Conservation (phyloP, 371 early-diverging fungal species). For the Mortierella sp. region DNA sequence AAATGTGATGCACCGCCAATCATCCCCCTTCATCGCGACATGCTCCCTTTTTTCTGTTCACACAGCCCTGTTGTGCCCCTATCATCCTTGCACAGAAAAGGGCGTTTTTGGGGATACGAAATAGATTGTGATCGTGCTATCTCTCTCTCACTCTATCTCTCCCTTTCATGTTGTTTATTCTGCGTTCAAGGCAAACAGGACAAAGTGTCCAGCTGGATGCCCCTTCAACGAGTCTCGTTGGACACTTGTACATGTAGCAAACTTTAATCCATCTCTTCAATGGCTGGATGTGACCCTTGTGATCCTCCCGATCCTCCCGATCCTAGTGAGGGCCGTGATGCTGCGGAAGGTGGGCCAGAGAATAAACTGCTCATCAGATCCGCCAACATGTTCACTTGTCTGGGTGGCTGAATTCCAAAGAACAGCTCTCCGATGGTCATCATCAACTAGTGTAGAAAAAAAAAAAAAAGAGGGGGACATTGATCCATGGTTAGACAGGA, state of each 20-base stretch:
- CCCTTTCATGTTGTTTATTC: too few species aligned
- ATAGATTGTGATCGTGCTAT: too few species aligned
- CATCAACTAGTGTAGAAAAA: slow-evolving; percentile 55
- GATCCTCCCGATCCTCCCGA: slow-evolving; percentile 18
- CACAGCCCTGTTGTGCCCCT: too few species aligned
- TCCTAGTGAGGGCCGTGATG: slow-evolving; percentile 31
- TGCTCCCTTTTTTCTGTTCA: too few species aligned
- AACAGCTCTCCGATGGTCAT: slow-evolving; percentile 73
- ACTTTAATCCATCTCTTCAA: slow-evolving; percentile 49
- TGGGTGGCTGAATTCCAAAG: slow-evolving; percentile 73
- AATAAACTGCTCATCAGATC: slow-evolving; percentile 82
- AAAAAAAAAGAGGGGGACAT: background rate
- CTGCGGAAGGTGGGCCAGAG: slow-evolving; percentile 54
- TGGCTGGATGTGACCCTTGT: slow-evolving; percentile 34
- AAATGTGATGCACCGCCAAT: too few species aligned
- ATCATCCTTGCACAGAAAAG: too few species aligned
- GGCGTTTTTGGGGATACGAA: too few species aligned
- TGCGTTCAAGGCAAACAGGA: too few species aligned
- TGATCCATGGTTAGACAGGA: background rate
- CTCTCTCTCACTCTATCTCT: too few species aligned
- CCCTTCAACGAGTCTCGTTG: too few species aligned
- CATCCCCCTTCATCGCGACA: too few species aligned
- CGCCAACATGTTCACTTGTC: slow-evolving; percentile 74
- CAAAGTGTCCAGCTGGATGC: too few species aligned
- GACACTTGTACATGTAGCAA: background rate